Percentiles rank a stretch among this genome's conserved stretches.
phyloP scores from a whole-genome alignment of 176 grass and related monocot species.

The Cymbopogon citratus region DNA sequence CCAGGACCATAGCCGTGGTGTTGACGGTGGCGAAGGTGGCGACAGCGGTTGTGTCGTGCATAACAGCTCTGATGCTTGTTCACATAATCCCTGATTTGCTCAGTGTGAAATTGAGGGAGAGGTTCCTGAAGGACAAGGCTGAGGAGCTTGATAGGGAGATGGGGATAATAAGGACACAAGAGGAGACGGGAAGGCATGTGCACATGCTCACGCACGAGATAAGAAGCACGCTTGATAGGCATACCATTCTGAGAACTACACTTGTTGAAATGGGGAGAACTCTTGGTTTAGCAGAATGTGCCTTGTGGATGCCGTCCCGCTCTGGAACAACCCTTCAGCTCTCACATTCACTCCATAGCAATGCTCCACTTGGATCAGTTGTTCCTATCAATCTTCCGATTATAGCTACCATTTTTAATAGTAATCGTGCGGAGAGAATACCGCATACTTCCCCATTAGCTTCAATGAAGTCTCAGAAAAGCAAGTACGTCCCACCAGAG shows the following conservation, averaged over 20 bases:
- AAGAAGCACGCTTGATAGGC: constrained; percentile 78
- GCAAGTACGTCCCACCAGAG: constrained; percentile 62
- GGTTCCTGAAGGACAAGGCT: constrained; percentile 66
- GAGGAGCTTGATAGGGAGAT: constrained; percentile 83
- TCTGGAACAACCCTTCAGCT: constrained; percentile 56
- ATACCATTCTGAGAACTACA: constrained; percentile 81
- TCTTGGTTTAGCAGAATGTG: constrained; percentile 69
- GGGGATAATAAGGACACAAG: constrained; percentile 64
- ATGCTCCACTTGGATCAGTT: constrained; percentile 26
- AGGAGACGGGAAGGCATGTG: constrained; percentile 80
- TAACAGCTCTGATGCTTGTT: constrained; percentile 83
- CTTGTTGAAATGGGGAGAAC: constrained; percentile 72
- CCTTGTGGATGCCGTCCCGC: constrained; percentile 74
- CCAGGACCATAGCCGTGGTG: constrained; percentile 52
- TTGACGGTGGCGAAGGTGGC: constrained; percentile 57
- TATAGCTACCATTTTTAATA: constrained; percentile 53
- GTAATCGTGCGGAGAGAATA: constrained; percentile 47
- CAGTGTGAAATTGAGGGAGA: constrained; percentile 67
- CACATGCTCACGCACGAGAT: constrained; percentile 94
- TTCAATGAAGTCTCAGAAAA: constrained; percentile 32
- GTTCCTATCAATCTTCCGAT: constrained; percentile 54
- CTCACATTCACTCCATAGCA: constrained; percentile 59
- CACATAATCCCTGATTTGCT: constrained; percentile 86
- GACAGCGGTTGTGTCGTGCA: constrained; percentile 73
- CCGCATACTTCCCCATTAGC: constrained; percentile 51